Base-by-base conservation (phyloP, 2,329 filamentous ascomycete genomes). In the Fusarium succisae region DNA sequence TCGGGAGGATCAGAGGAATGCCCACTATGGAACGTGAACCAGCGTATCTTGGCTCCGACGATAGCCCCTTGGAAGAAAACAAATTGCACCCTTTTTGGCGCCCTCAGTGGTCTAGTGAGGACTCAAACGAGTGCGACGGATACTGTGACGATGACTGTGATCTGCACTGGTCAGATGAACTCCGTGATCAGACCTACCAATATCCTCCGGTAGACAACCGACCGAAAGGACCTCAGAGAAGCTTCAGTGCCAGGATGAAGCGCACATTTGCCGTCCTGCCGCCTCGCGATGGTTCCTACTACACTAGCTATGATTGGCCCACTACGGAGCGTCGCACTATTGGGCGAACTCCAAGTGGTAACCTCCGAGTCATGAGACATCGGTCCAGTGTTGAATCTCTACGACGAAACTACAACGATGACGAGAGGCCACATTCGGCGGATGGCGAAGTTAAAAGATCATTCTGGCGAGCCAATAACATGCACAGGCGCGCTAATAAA, bases 11-110 rank as follows among this genome's bases (percentile, higher is more conserved):
- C 20, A 79, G 77, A 17, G 74, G 73, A n/a, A 80, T 79, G 53
- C 73, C 78, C 18, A 74, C 78, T 8, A 70, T 76, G 26, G 77
- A 78, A 20, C 78, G 66, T n/a, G 75, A 81, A 35, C 74, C 77
- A 17, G 74, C 82, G 18, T 86, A 86, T 69, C 83, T 85, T 5
- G 83, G 83, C 7, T 80, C 83, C 8, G 84, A 86, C 12, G 84
- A 86, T 35, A 80, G 81, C 28, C 88, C 86, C 4, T 80, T 84
- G 5, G 89, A 92, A 51, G 85, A 86, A 44, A 84, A 84, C 53
- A 89, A 86, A 72, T 80, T 91, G 20, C 90, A 92, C 78, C 89
- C 90, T 2, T 87, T 88, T 76, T 92, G 90, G 90, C 85, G 87
- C 12, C 90, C 90, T n/a, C 81, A 86, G 20, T 86, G 86, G 74